Evolutionary conservation across 306 rosid species (phyloP).

Genomic region (Cucumis melo): DNA sequence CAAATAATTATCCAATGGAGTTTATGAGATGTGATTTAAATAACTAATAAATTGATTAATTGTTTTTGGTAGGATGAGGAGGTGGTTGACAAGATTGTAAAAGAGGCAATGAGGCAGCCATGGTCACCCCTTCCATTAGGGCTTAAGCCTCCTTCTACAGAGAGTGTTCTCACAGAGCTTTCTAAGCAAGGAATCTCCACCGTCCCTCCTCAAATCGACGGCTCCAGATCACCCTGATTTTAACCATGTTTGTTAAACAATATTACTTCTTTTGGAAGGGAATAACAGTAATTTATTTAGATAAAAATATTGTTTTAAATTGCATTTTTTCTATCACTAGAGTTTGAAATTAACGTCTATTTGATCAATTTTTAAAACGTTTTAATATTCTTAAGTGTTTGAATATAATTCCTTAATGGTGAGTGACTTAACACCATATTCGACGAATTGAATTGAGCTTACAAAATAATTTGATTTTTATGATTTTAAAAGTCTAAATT

Average conservation of each 20-base stretch:
- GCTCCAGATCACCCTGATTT: conserved; percentile 15
- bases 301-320: no score
- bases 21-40: background rate
- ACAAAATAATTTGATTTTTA: no score
- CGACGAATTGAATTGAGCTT: no score
- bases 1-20: no score
- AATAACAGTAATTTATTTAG: background rate
- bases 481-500: no score
- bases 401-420: no score
- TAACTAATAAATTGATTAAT: background rate
- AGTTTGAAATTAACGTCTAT: no score
- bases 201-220: conserved; percentile 35
- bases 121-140: conserved; percentile 89
- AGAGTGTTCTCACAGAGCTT: conserved; percentile 63
- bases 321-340: no score
- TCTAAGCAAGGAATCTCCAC: conserved; percentile 63
- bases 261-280: background rate
- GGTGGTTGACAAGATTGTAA: conserved; percentile 61
- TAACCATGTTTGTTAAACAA: background rate
- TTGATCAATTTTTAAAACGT: no score
- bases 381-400: no score
- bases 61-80: conserved; percentile 66
- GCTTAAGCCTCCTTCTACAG: conserved; percentile 80
- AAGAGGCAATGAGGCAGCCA: conserved; percentile 82
- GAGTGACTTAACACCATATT: no score